Percentiles rank a stretch among this genome's conserved stretches.
These are phyloP conservation scores for Exophiala lecanii-corni DNA, from an alignment of 2,329 filamentous ascomycete genomes.

Conservation along the genomic window DNA sequence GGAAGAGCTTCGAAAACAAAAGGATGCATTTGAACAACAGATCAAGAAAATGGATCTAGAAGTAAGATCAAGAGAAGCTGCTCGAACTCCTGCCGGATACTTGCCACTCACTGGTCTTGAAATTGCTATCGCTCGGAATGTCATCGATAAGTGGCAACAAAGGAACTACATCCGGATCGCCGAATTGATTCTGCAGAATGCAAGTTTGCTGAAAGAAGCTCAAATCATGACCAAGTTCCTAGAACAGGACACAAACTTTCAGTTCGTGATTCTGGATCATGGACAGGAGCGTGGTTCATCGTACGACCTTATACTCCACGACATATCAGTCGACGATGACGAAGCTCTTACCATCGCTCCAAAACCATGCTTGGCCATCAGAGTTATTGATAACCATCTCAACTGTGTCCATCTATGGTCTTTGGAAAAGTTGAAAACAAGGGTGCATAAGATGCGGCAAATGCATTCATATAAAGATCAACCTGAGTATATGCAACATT, in stretches of 20 bases:
- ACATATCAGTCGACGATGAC: conserved; percentile 81
- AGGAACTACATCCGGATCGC: conserved; percentile 91
- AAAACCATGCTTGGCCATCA: conserved; percentile 86
- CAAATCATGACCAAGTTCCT: conserved; percentile 98
- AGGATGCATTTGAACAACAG: conserved; percentile 77
- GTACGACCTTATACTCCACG: conserved; percentile 94
- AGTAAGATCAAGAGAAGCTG: conserved; percentile 50
- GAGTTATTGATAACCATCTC: conserved; percentile 86
- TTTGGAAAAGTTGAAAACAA: conserved; percentile 80
- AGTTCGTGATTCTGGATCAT: conserved; percentile 85
- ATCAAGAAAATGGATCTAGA: conserved; percentile 64
- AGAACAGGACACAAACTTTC: conserved; percentile 87
- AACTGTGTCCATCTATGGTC: conserved; percentile 90
- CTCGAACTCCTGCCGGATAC: conserved; percentile 36
- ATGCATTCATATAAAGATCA: conserved; percentile 95
- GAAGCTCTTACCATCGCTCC: conserved; percentile 70
- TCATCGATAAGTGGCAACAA: conserved; percentile 71
- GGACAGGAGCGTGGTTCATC: conserved; percentile 88
- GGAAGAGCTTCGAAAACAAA: conserved; percentile 75
- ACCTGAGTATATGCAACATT: conserved; percentile 89
- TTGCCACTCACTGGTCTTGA: conserved; percentile 65
- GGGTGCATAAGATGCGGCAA: conserved; percentile 88
- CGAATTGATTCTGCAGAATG: conserved; percentile 83
- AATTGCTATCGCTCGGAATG: conserved; percentile 62
- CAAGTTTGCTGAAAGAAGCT: conserved; percentile 84